Percentiles rank a stretch among this genome's conserved stretches.
These are phyloP conservation scores for Beta vulgaris DNA, from an alignment of 148 eudicot species.

Conservation along the genomic window DNA sequence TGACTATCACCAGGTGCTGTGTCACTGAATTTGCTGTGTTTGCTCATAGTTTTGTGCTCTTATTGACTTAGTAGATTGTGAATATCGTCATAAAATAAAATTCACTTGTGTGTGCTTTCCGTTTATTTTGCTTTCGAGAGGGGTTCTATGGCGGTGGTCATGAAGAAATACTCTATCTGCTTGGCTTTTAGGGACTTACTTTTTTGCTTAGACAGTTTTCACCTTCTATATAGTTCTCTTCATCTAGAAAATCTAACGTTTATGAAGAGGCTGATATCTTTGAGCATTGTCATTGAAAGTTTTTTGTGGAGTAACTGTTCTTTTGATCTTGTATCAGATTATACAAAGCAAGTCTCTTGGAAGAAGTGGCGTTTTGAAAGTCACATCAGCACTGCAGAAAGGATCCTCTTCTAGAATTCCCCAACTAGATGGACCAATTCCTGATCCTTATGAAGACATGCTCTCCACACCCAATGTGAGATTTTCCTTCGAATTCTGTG, in stretches of 20 bases:
- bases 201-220: neutral
- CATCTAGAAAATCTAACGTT: neutral
- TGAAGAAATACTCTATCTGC: neutral
- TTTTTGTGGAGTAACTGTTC: neutral
- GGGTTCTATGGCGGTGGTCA: neutral
- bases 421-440: slow-evolving; percentile 80
- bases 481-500: neutral
- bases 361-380: slow-evolving; percentile 16
- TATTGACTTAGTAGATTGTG: neutral
- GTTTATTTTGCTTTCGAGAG: neutral
- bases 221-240: neutral
- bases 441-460: slow-evolving; percentile 88
- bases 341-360: slow-evolving; percentile 33
- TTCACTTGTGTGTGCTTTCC: neutral
- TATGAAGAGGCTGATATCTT: neutral
- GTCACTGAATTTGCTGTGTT: neutral
- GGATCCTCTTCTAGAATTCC: slow-evolving; percentile 52
- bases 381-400: slow-evolving; percentile 21
- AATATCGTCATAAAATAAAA: neutral
- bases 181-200: neutral
- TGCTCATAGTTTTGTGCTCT: neutral
- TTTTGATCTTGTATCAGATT: slow-evolving; percentile 38
- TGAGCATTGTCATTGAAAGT: neutral
- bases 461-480: slow-evolving; percentile 94
- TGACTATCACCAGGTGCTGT: neutral